Evolutionary conservation across 768 basidiomycete genomes (phyloP), one percentile per base, ranked within the genome.

Genomic region (Ramaria rubella): DNA sequence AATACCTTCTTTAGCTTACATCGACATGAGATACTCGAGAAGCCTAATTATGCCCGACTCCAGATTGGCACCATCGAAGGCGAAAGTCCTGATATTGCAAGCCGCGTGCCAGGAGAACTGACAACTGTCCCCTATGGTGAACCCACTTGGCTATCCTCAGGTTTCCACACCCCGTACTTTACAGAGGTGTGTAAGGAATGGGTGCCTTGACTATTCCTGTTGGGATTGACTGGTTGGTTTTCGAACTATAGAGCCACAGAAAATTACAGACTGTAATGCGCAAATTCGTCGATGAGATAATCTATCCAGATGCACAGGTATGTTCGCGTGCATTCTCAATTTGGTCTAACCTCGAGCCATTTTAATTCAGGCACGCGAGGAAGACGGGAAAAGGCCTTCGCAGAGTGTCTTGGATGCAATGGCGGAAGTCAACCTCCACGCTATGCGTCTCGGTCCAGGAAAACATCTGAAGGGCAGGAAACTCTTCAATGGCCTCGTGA

Each of bases 381-480:
- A 85, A 61, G 88, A 88, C 63, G 92, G 93, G n/a, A 94, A 95
- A 74, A 79, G 87, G 24, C 87, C 91, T 0, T 86, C 82, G 58
- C 80, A 86, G 66, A 71, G 73, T 50, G 86, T 95, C 31, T 73
- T 94, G 49, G 82, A 93, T 63, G 81, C 82, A 59, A 88, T 95
- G 88, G 83, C 89, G 85, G 82, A 83, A 50, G 52, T 80, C 29
- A 84, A 92, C 64, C 55, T 97, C 19, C 88, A 91, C 66, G 89
- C 90, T 14, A 95, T 96, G 91, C 78, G 90, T 21, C 77, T 94
- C 72, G 95, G 95, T 15, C 94, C 94, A 0, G 90, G 89, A 33
- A 89, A 86, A 64, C 92, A 94, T 63, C 72, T 94, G 42, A 78
- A 89, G 67, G 94, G 94, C 1, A 75, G 78, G n/a, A 77, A 72